Base-by-base conservation (phyloP, 2,329 filamentous ascomycete species). In the Epichloe brachyelytri region DNA sequence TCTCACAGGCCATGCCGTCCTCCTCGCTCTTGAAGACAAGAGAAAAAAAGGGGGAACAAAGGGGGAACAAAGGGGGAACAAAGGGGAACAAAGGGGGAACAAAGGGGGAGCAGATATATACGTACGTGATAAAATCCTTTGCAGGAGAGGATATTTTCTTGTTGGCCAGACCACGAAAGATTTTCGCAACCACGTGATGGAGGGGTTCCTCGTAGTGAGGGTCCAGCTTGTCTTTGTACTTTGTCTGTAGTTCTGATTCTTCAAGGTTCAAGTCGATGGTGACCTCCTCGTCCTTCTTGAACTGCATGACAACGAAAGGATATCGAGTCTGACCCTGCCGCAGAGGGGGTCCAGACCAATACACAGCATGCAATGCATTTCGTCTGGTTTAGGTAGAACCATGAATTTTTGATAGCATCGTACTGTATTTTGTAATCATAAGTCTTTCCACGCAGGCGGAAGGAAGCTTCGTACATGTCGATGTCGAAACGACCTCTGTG, bases 351-450 rank as follows among this genome's bases (percentile, higher is more conserved):
- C 93, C 37, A 98, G 76, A 50, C 94, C 93, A 57, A 98, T 85
- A 56, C 88, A 91, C 57, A 98, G 88, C 73, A 98, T 85, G 58
- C 86, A 90, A 66, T 98, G 93, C 60, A 93, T 81, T 59, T 98
- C 93, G 66, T 98, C 93, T n/a, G 93, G 93, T 72, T 98, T 98
- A 46, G 93, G 93, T 5, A 98, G 81, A 33, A 97, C 80, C 83
- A 98, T 96, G 66, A 97, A 97, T 68, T 97, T 97, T 98, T 98
- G 71, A 97, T 89, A 47, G 85, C 82, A 52, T 96, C 88, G 70
- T 96, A 98, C 67, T 96, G 89, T 58, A 98, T 97, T 79, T 98
- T 98, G 81, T 98, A 98, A 73, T 98, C 94, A 75, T 98, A 98
- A 22, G 93, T 98, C 73, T 98, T 98, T 63, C 93, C 93, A 58